phyloP scores from a whole-genome alignment of 2,329 filamentous ascomycete genomes.

The Xenoacremonium recifei region DNA sequence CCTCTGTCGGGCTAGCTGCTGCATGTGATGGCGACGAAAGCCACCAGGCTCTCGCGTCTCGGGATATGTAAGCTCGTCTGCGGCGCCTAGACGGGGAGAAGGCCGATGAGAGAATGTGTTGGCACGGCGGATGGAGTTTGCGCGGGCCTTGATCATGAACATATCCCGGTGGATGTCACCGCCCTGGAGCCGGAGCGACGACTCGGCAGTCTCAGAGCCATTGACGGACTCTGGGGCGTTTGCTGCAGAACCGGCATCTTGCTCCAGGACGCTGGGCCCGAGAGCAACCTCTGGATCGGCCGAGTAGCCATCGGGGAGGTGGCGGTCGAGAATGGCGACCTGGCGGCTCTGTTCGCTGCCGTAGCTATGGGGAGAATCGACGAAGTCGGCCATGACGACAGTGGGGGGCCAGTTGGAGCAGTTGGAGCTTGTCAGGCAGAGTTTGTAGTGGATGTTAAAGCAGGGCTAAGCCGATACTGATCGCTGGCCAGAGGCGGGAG shows the following conservation, averaged over 20 bases:
- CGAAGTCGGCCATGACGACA: conserved; percentile 26
- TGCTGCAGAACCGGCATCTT: conserved; percentile 14
- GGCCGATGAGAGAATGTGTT: conserved; percentile 64
- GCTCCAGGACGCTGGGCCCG: conserved; percentile 11
- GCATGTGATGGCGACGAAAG: conserved; percentile 46
- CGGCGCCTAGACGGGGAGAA: conserved; percentile 28
- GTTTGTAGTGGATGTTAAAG: not conserved
- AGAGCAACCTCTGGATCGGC: conserved; percentile 36
- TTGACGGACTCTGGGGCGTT: conserved; percentile 15
- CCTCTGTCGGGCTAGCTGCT: conserved; percentile 39
- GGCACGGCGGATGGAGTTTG: conserved; percentile 52
- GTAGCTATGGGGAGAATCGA: conserved; percentile 23
- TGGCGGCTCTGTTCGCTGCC: conserved; percentile 27
- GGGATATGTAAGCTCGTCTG: conserved; percentile 31
- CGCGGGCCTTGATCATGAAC: conserved; percentile 67
- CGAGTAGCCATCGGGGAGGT: conserved; percentile 39
- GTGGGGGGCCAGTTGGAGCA: not conserved
- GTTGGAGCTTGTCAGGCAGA: not conserved
- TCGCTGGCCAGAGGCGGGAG: not conserved
- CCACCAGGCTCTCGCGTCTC: conserved; percentile 44
- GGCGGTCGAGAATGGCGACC: conserved; percentile 36
- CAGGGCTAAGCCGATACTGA: not conserved
- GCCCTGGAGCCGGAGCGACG: conserved; percentile 69
- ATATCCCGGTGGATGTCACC: conserved; percentile 78
- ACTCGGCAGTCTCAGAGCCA: conserved; percentile 47